Conservation (phyloP, 2,329 filamentous ascomycete species). For the Leptographium procerum region DNA sequence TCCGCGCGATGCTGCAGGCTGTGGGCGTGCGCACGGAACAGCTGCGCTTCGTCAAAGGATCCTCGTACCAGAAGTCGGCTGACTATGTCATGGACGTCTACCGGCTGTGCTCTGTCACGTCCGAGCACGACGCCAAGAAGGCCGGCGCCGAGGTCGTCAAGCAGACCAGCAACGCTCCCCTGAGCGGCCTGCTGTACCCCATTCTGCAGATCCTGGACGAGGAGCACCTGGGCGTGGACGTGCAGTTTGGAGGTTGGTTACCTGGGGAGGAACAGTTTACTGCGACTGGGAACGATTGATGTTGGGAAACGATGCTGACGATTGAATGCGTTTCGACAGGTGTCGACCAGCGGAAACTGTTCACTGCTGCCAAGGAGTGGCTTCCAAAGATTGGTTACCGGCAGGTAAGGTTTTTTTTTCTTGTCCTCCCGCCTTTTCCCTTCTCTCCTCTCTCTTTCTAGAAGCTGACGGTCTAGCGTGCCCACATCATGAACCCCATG, state of each 20-base stretch:
- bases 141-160: constrained; percentile 92
- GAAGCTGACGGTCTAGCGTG: constrained; percentile 24
- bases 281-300: too few species aligned
- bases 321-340: too few species aligned
- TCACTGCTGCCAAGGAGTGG: constrained; percentile 73
- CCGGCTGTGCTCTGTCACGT: constrained; percentile 57
- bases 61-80: constrained; percentile 62
- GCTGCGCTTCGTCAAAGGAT: constrained; percentile 75
- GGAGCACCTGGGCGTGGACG: constrained; percentile 76
- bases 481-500: constrained; percentile 56
- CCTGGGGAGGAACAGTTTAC: too few species aligned
- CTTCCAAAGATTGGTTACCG: constrained; percentile 78
- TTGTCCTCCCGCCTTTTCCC: background rate
- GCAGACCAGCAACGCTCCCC: constrained; percentile 65
- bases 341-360: constrained; percentile 80
- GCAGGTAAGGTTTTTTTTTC: constrained; percentile 23
- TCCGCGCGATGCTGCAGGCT: constrained; percentile 63
- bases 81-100: constrained; percentile 86
- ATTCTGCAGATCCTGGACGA: constrained; percentile 88
- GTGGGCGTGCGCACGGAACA: constrained; percentile 70
- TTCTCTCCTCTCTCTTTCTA: constrained; percentile 5
- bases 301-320: too few species aligned
- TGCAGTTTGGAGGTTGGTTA: constrained; percentile 62
- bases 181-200: constrained; percentile 70
- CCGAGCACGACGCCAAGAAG: constrained; percentile 75